Percentiles rank a stretch among this genome's conserved stretches.
Conservation (phyloP, 768 basidiomycete genomes). For the Boletus eberwhitei region DNA sequence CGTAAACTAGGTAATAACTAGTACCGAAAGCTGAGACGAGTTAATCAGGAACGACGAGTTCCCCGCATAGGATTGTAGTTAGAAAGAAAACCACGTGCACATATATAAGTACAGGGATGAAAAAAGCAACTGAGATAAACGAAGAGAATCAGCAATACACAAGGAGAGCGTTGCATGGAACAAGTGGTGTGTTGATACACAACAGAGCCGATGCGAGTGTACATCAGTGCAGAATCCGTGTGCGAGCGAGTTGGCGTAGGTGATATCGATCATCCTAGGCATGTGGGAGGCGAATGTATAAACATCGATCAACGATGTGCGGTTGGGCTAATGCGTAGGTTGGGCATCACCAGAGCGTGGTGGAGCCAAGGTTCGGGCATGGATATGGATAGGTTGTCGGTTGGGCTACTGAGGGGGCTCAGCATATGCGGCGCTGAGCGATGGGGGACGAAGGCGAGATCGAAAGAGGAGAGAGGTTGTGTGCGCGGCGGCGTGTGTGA, state of each 20-base stretch:
- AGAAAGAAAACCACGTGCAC: background rate
- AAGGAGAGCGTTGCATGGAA: background rate
- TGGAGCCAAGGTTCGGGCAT: constrained; percentile 30
- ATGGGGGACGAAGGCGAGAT: background rate
- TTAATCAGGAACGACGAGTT: background rate
- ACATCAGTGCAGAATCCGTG: constrained; percentile 6
- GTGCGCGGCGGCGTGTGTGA: background rate
- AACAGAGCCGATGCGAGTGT: constrained; percentile 4
- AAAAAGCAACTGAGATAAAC: background rate
- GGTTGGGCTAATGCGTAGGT: constrained; percentile 10
- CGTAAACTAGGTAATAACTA: constrained; percentile 14
- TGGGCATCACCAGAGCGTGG: background rate
- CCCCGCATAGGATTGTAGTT: constrained; percentile 1
- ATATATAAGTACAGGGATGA: background rate
- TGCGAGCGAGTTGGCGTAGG: background rate
- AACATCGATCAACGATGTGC: constrained; percentile 16
- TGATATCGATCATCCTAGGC: background rate
- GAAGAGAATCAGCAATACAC: constrained; percentile 11
- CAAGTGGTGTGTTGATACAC: constrained; percentile 4
- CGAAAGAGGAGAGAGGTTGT: constrained; percentile 3
- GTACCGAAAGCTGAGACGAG: constrained; percentile 5
- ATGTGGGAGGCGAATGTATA: background rate
- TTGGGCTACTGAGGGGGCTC: constrained; percentile 13
- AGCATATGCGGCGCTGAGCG: constrained; percentile 1
- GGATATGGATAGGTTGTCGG: background rate